phyloP scores from a whole-genome alignment of 768 basidiomycete genomes.

The Mycena epipterygia region DNA sequence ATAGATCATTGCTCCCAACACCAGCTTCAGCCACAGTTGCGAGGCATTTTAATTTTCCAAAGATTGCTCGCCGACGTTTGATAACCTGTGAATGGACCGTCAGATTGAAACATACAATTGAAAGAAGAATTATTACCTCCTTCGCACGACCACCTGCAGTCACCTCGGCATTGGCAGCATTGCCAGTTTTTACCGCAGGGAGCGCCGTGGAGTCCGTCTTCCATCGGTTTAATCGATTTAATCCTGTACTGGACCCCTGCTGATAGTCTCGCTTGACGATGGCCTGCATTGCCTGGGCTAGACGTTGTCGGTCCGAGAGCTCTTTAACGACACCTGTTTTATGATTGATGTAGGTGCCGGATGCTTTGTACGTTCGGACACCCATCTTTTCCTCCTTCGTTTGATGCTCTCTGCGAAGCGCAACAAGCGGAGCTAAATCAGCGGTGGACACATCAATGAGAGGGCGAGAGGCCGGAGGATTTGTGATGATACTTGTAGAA shows the following conservation, averaged over 20 bases:
- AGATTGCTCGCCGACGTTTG: background rate
- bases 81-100: background rate
- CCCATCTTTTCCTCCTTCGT: constrained; percentile 8
- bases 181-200: background rate
- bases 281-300: background rate
- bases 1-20: background rate
- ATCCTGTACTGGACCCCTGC: background rate
- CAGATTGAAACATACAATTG: background rate
- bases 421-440: background rate
- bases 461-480: background rate
- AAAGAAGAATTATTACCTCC: background rate
- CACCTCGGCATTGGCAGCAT: constrained; percentile 11
- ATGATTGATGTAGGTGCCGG: background rate
- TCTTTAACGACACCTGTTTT: background rate
- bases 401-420: constrained; percentile 2
- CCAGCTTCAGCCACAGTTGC: constrained; percentile 11
- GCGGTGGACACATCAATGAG: background rate
- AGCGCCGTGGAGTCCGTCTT: background rate
- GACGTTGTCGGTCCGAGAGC: background rate
- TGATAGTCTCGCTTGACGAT: background rate
- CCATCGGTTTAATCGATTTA: background rate
- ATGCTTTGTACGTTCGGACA: background rate
- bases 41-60: background rate
- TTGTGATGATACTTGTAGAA: background rate
- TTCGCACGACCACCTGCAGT: background rate